phyloP scores from a whole-genome alignment of 1,284 basidiomycete genomes.

The Lignosus rhinocerotis region DNA sequence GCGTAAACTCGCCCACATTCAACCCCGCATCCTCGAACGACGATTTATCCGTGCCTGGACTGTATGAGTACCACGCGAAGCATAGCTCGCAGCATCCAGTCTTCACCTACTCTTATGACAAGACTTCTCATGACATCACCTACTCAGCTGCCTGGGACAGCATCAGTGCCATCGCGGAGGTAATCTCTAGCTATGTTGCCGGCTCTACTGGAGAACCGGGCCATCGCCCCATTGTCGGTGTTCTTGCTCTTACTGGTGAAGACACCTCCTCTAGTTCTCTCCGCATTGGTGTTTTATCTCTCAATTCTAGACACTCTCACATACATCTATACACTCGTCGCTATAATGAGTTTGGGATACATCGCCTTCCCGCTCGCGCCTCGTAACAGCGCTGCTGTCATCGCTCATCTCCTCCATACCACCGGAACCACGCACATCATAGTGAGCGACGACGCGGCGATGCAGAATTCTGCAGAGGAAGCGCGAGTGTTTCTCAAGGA shows the following conservation, averaged over 20 bases:
- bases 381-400: constrained; percentile 10
- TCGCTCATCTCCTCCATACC: constrained; percentile 17
- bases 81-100: constrained; percentile 25
- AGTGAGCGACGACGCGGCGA: constrained; percentile 6
- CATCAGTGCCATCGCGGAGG: background rate
- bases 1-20: constrained; percentile 8
- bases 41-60: constrained; percentile 19
- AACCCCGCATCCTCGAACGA: constrained; percentile 4
- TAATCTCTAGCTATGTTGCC: background rate
- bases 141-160: constrained; percentile 5
- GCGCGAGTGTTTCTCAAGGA: constrained; percentile 5
- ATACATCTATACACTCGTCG: constrained; percentile 7
- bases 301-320: constrained; percentile 2
- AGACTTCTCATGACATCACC: background rate
- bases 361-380: constrained; percentile 17
- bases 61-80: constrained; percentile 24
- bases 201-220: background rate
- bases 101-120: constrained; percentile 21
- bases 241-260: constrained; percentile 6
- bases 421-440: background rate
- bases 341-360: constrained; percentile 11
- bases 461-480: constrained; percentile 5
- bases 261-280: background rate
- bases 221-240: background rate
- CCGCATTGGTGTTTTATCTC: background rate